Base-by-base conservation (phyloP, 768 basidiomycete species). In the Auriscalpium orientale region DNA sequence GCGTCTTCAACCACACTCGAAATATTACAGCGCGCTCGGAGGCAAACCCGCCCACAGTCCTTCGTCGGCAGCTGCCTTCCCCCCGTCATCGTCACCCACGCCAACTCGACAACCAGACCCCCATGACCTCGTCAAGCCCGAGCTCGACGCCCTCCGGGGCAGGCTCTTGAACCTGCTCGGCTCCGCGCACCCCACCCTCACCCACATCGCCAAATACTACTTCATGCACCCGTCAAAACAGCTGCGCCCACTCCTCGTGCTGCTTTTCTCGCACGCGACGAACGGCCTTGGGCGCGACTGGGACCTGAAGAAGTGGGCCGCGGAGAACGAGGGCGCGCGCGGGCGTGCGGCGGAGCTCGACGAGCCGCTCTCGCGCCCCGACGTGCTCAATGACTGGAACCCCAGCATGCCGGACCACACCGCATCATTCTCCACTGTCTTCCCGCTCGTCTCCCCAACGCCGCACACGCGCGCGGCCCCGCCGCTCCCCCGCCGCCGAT, bases 351-450 rank as follows among this genome's bases (percentile, higher is more conserved):
- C 82, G 12, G 82, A 83, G 64, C 77, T 95, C 57, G 85, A 98
- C 72, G 76, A 82, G 49, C 85, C 91, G n/a, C 75, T 98, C 59
- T 83, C 82, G 51, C 79, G 80, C 21, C 77, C 87, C 8, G 87
- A 88, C 68, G 87, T 94, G 18, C 77, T 98, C 63, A 87, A 91
- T 69, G 93, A 98, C 72, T 90, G 84, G 76, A 94, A 98, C 69
- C 90, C 91, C 2, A 81, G 74, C 65, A 90, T 94, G 86, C 82
- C 87, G 5, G 87, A 91, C 70, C 74, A 84, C 58, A 83, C 86
- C 21, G 69, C 79, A 20, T 87, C 88, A 0, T 92, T 94, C 67
- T 67, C 76, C n/a, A 55, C 53, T 21, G 65, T 70, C 20, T 77
- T 76, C 53, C 69, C 75, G 10, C 76, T 82, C 4, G 83, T 86